Percentiles rank a stretch among this genome's conserved stretches.
Conservation (phyloP, 2,329 filamentous ascomycete species). For the Pseudomassariella vexata region DNA sequence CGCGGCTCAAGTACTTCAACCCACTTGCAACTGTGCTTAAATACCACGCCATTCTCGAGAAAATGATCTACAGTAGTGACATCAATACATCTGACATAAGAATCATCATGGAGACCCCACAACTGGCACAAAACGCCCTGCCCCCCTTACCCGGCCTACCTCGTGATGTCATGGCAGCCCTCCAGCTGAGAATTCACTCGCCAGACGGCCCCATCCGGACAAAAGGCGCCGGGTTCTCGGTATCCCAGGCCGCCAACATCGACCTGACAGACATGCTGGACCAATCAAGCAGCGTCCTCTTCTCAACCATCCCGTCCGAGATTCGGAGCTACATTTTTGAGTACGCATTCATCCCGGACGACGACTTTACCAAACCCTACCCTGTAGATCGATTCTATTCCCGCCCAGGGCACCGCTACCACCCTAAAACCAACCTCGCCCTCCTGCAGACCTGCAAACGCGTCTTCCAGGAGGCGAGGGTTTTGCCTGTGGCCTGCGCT, state of each 20-base stretch:
- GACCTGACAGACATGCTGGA: slow-evolving; percentile 2
- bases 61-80: no score
- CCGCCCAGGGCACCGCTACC: slow-evolving; percentile 4
- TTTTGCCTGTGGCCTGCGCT: slow-evolving; percentile 5
- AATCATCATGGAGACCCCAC: no score
- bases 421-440: slow-evolving; percentile 4
- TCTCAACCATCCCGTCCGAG: slow-evolving; percentile 3
- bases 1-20: no score
- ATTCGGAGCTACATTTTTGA: slow-evolving; percentile 5
- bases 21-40: no score
- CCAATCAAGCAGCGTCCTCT: slow-evolving; percentile 3
- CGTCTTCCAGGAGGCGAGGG: slow-evolving; percentile 5
- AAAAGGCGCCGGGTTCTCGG: no score
- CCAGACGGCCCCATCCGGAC: no score
- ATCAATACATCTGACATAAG: no score
- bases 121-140: no score
- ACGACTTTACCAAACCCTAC: slow-evolving; percentile 4
- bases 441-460: slow-evolving; percentile 7
- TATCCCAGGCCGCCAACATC: slow-evolving; percentile 4
- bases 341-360: slow-evolving; percentile 5
- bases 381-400: slow-evolving; percentile 4
- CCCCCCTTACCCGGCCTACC: no score
- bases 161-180: no score
- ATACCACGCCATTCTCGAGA: no score
- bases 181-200: no score